Evolutionary conservation across 345 rosid species (phyloP).

Genomic region (Camelina hispida): DNA sequence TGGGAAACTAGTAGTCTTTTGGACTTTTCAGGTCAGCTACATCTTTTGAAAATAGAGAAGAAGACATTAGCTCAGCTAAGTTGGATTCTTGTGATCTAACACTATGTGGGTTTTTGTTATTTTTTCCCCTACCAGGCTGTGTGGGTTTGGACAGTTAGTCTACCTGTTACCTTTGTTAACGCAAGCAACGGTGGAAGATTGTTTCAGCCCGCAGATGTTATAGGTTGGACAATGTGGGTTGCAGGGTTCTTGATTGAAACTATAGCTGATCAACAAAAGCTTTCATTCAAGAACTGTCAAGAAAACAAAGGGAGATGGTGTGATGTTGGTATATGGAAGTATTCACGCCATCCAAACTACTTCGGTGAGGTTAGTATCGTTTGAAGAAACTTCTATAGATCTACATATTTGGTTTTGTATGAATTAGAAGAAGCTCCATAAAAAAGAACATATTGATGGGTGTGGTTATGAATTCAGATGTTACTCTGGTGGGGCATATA

Average conservation of each 20-base stretch:
- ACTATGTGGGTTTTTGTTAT: neutral
- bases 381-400: neutral
- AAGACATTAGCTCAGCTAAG: neutral
- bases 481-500: conserved; percentile 94
- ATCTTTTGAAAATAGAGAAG: neutral
- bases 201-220: conserved; percentile 62
- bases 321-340: conserved; percentile 80
- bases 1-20: conserved; percentile 75
- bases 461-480: conserved; percentile 54
- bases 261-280: conserved; percentile 85
- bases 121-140: conserved; percentile 59
- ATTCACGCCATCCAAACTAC: conserved; percentile 91
- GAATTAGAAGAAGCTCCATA: neutral
- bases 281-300: conserved; percentile 71
- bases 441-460: conserved; percentile 15
- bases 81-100: conserved; percentile 23
- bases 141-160: conserved; percentile 96
- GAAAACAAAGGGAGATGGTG: conserved; percentile 92
- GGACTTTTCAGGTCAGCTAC: conserved; percentile 76
- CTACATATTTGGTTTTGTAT: neutral
- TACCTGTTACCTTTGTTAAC: conserved; percentile 89
- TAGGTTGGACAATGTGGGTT: conserved; percentile 91
- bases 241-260: conserved; percentile 71
- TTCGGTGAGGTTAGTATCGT: conserved; percentile 80
- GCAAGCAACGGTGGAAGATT: conserved; percentile 73